Evolutionary conservation across 495 filamentous ascomycete species (phyloP).

Genomic region (Rhizodiscina lignyota): DNA sequence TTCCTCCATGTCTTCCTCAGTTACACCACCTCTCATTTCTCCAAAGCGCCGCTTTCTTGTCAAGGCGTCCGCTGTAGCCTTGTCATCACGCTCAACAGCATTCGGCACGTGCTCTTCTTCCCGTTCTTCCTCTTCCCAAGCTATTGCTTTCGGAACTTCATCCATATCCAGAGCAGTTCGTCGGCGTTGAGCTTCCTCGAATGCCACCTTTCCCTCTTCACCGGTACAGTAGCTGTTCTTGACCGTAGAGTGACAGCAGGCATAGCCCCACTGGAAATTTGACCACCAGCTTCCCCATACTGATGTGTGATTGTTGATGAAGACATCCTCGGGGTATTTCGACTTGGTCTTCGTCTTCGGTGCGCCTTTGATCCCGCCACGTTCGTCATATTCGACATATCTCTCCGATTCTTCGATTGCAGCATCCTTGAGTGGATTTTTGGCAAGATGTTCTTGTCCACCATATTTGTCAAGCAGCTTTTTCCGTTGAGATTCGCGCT

Average conservation of each 20-base stretch:
- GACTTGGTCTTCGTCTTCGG: conserved; percentile 58
- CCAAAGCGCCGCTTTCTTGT: conserved; percentile 43
- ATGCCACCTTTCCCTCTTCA: conserved; percentile 60
- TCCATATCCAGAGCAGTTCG: conserved; percentile 28
- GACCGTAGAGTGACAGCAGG: conserved; percentile 80
- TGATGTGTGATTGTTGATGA: conserved; percentile 77
- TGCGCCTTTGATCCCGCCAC: conserved; percentile 75
- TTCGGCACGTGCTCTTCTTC: conserved; percentile 19
- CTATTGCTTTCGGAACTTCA: conserved; percentile 18
- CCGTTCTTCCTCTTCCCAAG: conserved; percentile 18
- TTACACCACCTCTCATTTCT: conserved; percentile 1
- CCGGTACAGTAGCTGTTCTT: conserved; percentile 98
- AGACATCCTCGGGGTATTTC: conserved; percentile 79
- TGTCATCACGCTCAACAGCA: conserved; percentile 18
- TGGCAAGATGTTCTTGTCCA: conserved; percentile 45
- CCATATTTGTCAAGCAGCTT: conserved; percentile 75
- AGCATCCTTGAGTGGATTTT: conserved; percentile 42
- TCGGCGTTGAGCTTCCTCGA: conserved; percentile 47
- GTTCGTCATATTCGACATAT: conserved; percentile 93
- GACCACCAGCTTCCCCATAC: conserved; percentile 98
- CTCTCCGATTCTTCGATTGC: conserved; percentile 64
- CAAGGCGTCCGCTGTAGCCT: conserved; percentile 20
- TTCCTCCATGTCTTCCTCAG: conserved; percentile 53
- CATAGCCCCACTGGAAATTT: conserved; percentile 92
- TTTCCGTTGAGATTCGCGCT: conserved; percentile 49